These are phyloP conservation scores for Boletus calvinii DNA, from an alignment of 1,284 basidiomycete genomes.

Conservation along the genomic window DNA sequence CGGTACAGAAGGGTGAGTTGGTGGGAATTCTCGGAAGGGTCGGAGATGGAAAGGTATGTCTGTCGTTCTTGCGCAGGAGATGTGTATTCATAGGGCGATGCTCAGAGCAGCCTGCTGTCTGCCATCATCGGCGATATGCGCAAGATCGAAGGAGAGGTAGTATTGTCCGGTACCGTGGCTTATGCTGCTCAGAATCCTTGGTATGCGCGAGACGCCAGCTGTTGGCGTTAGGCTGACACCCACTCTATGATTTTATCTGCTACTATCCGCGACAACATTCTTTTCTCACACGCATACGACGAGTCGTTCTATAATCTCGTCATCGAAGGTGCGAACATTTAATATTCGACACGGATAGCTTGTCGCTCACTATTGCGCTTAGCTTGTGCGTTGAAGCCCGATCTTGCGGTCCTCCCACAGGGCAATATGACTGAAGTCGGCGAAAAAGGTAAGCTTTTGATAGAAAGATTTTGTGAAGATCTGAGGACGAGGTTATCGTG, in stretches of 20 bases:
- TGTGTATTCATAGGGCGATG: not conserved
- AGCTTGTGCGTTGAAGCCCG: conserved; percentile 86
- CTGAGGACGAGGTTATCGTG: conserved; percentile 6
- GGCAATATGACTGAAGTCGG: conserved; percentile 80
- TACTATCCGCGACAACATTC: conserved; percentile 83
- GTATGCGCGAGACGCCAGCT: conserved; percentile 37
- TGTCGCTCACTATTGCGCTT: not conserved
- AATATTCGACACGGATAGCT: not conserved
- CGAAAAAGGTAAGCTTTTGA: conserved; percentile 38
- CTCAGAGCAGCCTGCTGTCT: conserved; percentile 66
- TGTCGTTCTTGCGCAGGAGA: not conserved
- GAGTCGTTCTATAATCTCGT: conserved; percentile 73
- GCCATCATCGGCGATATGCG: conserved; percentile 90
- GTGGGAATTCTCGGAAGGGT: conserved; percentile 87
- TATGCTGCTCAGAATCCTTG: conserved; percentile 92
- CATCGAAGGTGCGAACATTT: conserved; percentile 56
- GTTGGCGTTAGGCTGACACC: conserved; percentile 3
- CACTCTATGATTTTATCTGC: conserved; percentile 72
- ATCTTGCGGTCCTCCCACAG: conserved; percentile 71
- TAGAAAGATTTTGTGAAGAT: conserved; percentile 36
- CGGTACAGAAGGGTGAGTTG: conserved; percentile 83
- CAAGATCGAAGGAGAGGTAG: conserved; percentile 70
- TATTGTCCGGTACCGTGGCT: conserved; percentile 73
- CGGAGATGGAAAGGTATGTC: conserved; percentile 84
- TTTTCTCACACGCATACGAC: conserved; percentile 89